Base-by-base conservation (phyloP, 2,329 filamentous ascomycete species). In the Ascochyta rabiei region DNA sequence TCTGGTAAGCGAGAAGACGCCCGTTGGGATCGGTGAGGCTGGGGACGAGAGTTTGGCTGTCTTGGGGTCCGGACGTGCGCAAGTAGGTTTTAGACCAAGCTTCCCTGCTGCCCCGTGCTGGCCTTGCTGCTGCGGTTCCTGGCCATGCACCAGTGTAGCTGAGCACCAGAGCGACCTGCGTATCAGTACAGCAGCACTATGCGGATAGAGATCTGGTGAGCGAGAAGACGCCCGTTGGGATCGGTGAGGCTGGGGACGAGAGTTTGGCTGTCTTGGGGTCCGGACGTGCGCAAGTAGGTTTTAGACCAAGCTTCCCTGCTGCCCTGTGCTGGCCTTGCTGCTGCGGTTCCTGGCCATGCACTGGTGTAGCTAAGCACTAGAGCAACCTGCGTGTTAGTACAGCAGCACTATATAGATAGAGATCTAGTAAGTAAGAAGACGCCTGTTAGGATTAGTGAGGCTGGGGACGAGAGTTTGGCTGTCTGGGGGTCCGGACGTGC, bases 381-480 rank as follows among this genome's bases (percentile, higher is more conserved):
- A n/a, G n/a, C n/a, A n/a, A n/a, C n/a, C n/a, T n/a, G n/a, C n/a
- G n/a, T n/a, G n/a, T n/a, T n/a, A n/a, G n/a, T n/a, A n/a, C n/a
- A n/a, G n/a, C n/a, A 89, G 74, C 86, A 89, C 71, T 90, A 90
- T 63, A 84, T 86, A 15, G 88, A 90, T 69, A 87, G 88, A 1
- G 88, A 90, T 73, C 63, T 88, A 60, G 80, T 89, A 2, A 85
- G 85, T 61, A 77, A 84, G 55, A 78, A 84, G 57, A 81, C 77
- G 16, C 80, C 83, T 35, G 81, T 77, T 5, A 70, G 67, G 15
- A 73, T 73, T 57, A 75, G 73, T 19, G 69, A 70, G 30, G 75
- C 75, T 1, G 79, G 77, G 1, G 68, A 76, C 48, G 75, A 76
- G 57, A 71, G 67, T 61, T 55, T 79, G 48, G 74, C 74, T 10